Evolutionary conservation across 805 yeast genomes (phyloP).

Genomic region (Sporopachydermia lactativora): DNA sequence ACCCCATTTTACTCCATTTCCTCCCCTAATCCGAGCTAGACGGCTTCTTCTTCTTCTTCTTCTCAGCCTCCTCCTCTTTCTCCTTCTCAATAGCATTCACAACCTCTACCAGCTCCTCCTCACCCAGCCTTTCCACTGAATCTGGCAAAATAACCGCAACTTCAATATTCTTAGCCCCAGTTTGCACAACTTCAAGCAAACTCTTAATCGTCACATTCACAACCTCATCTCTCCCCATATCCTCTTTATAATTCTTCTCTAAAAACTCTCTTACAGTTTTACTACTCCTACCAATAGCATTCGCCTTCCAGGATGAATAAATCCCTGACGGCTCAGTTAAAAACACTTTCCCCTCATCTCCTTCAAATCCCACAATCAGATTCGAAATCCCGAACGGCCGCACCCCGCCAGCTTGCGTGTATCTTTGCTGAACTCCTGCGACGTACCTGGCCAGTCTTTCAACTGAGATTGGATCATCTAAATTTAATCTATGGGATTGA

Average conservation of each 20-base stretch:
- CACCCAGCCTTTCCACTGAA: slow-evolving; percentile 41
- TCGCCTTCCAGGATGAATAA: slow-evolving; percentile 95
- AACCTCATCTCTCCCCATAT: slow-evolving; percentile 53
- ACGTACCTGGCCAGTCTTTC: slow-evolving; percentile 88
- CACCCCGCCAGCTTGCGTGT: slow-evolving; percentile 97
- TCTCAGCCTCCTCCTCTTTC: slow-evolving; percentile 70
- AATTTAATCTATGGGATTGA: slow-evolving; percentile 83
- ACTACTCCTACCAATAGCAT: slow-evolving; percentile 88
- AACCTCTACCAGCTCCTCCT: slow-evolving; percentile 58
- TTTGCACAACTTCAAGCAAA: slow-evolving; percentile 89
- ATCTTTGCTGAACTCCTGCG: slow-evolving; percentile 96
- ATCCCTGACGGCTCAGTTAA: slow-evolving; percentile 98
- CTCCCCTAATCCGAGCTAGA: too few relatives aligned
- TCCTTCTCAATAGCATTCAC: slow-evolving; percentile 81
- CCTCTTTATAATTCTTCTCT: slow-evolving; percentile 68
- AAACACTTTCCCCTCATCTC: slow-evolving; percentile 64
- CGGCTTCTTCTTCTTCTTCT: slow-evolving; percentile 32
- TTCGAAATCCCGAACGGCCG: slow-evolving; percentile 97
- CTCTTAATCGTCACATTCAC: slow-evolving; percentile 74
- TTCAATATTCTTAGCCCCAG: slow-evolving; percentile 95
- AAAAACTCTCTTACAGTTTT: slow-evolving; percentile 92
- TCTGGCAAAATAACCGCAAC: slow-evolving; percentile 74
- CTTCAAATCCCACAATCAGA: slow-evolving; percentile 90
- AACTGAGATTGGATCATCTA: slow-evolving; percentile 85
- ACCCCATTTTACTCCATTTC: too few relatives aligned